Base-by-base conservation (phyloP, 257 asterid genomes). In the Solanum habrochaites region DNA sequence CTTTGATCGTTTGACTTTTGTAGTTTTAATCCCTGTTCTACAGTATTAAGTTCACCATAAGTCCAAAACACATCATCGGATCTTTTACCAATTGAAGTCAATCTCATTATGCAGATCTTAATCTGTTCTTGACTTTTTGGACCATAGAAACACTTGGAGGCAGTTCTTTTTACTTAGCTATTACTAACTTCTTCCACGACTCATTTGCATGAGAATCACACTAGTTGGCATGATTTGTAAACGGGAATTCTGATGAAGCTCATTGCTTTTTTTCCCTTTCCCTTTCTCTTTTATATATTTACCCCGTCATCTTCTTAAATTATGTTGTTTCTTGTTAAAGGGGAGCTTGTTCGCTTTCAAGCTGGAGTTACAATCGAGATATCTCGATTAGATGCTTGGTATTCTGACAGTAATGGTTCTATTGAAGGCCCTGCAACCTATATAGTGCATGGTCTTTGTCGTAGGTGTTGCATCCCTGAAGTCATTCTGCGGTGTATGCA, bases 391-490 rank as follows among this genome's bases (percentile, higher is more conserved):
- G 99, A 97, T 92, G 97, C 98, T 88, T 97, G 99, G 99, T 96
- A 95, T 90, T 97, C 98, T 56, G 94, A 91, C 83, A 89, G 86
- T 86, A 93, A 93, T 88, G 99, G 99, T 77, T 91, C 96, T 82
- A 85, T 93, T 83, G 96, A 91, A 89, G 96, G 91, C 49, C 95
- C 98, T 20, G 99, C 99, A n/a, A 93, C 97, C 18, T 97, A 93
- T 86, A 85, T 97, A 88, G 95, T 94, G 52, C 95, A 95, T 43
- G 99, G 99, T 82, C 98, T 97, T 86, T 97, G 99, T 90, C 99
- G 99, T 89, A 93, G 90, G 88, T 97, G 99, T 92, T 97, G 99
- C 93, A 93, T 97, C 84, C 98, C 99, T 21, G 99, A 97, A 93
- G 90, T 92, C 43, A 86, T 93, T 90, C 99, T 97, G 83, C 95